Base-by-base conservation (phyloP, 371 early-diverging fungal species). In the Mortierella sp. region DNA sequence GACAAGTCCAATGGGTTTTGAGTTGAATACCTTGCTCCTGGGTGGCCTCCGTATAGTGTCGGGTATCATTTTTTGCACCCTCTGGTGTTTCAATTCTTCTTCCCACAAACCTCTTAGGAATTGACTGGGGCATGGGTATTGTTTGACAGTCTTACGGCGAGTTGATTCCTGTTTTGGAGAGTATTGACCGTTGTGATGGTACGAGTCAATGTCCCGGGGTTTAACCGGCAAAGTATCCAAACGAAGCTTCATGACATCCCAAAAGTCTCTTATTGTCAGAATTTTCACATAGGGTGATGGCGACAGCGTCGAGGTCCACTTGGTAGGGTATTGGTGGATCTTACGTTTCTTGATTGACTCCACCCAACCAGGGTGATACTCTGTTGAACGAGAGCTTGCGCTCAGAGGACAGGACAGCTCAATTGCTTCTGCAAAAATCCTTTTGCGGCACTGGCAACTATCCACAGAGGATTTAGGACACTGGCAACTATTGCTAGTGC, bases 311-410 rank as follows among this genome's bases (percentile, higher is more conserved):
- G 77, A 76, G 0, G 77, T 76, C 77, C 77, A 76, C 7, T 62
- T 56, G 8, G 72, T 76, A 0, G 77, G 66, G 37, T 49, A 71
- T 29, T 76, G 77, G 22, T 76, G 77, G 17, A 76, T 61, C 64
- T 76, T 76, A 47, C 77, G 77, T 22, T 63, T 61, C 61, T 76
- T 76, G 64, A 76, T 60, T 3, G 77, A 71, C 47, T 63, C 72
- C 5, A 76, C 45, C 77, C 77, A 76, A n/a, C 47, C 64, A 22
- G 77, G 72, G 43, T 75, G 51, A 22, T 71, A 63, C 1, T 63
- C 67, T 2, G 58, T 37, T 22, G 40, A 47, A n/a, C 15, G 47
- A 28, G 53, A 61, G 19, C 43, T 56, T 57, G 53, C 56, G 23
- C 40, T 65, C 51, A 78, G 58, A 15, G 79, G 70, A 8, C 64